phyloP scores from a whole-genome alignment of 805 yeast genomes.

The Yarrowia bubula region DNA sequence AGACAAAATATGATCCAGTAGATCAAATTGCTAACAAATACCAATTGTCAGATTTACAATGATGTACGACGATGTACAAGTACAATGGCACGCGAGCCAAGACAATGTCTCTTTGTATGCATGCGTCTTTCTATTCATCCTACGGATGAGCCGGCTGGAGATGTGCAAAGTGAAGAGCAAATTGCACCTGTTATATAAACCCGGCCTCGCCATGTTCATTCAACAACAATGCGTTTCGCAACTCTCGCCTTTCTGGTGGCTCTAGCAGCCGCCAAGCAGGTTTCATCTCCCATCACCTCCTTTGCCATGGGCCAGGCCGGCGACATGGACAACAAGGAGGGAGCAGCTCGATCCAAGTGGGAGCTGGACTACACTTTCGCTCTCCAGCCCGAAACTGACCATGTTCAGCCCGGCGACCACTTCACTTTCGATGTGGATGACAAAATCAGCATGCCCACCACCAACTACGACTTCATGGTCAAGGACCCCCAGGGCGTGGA shows the following conservation, averaged over 20 bases:
- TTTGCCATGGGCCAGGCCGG: background rate
- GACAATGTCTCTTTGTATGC: no score
- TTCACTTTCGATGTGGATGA: background rate
- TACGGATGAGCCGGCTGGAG: no score
- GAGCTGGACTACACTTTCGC: constrained; percentile 6
- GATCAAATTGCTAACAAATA: no score
- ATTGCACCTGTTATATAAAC: background rate
- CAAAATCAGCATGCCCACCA: background rate
- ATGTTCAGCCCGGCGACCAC: background rate
- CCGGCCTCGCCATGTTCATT: background rate
- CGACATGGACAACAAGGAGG: background rate
- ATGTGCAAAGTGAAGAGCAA: no score
- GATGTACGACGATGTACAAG: no score
- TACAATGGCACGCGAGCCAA: no score
- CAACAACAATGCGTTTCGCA: background rate
- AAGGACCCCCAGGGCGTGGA: constrained; percentile 2
- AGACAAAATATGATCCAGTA: no score
- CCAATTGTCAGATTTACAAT: no score
- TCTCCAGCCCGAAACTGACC: background rate
- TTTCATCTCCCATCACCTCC: background rate
- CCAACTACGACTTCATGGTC: constrained; percentile 5
- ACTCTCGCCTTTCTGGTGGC: background rate
- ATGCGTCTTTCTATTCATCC: no score
- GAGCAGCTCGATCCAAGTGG: background rate
- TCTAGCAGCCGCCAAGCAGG: background rate